Percentiles rank a stretch among this genome's conserved stretches.
Conservation (phyloP, 306 rosid species). For the Sphenostylis stenocarpa region DNA sequence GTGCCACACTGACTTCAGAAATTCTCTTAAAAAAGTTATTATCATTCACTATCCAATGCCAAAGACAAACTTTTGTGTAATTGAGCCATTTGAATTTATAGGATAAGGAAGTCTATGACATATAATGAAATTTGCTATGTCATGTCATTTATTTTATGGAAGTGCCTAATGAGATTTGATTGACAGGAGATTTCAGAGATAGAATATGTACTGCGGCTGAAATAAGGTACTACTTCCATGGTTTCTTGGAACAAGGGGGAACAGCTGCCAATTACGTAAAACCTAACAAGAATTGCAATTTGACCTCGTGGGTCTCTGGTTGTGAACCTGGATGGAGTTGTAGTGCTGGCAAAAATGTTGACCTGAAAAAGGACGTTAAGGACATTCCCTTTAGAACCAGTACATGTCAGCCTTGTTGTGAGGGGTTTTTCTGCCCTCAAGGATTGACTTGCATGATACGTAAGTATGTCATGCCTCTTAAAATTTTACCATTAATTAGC, state of each 20-base stretch:
- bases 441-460: conserved; percentile 91
- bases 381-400: conserved; percentile 51
- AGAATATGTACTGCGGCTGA: conserved; percentile 65
- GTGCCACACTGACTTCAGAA: neutral
- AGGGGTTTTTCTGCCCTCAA: conserved; percentile 80
- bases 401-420: conserved; percentile 72
- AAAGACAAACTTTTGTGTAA: neutral
- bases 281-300: conserved; percentile 75
- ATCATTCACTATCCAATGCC: neutral
- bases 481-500: neutral
- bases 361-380: conserved; percentile 37
- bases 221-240: conserved; percentile 55
- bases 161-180: conserved; percentile 31
- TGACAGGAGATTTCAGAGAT: conserved; percentile 58
- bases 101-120: neutral
- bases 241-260: conserved; percentile 35
- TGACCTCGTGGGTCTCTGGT: conserved; percentile 70
- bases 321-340: conserved; percentile 94
- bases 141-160: neutral
- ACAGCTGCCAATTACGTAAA: conserved; percentile 42
- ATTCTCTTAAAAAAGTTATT: neutral
- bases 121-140: neutral
- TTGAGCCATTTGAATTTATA: conserved; percentile 10
- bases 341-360: conserved; percentile 43
- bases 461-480: conserved; percentile 49